Percentiles rank a stretch among this genome's conserved stretches.
Conservation (phyloP, 345 rosid species). For the Corchorus capsularis region DNA sequence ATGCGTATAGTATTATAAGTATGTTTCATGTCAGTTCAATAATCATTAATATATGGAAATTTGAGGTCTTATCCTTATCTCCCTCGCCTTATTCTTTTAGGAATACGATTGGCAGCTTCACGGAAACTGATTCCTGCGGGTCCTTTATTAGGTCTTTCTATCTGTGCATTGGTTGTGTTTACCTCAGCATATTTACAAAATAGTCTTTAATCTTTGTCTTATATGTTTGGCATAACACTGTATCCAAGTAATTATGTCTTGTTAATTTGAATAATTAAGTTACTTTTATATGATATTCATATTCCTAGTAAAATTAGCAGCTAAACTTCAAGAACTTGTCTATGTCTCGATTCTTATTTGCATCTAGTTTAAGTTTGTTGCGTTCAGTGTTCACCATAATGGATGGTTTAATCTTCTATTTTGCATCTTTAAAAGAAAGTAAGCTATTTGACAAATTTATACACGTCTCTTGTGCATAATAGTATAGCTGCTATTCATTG, state of each 20-base stretch:
- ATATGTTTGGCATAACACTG: not conserved
- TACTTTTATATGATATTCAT: conserved; percentile 8
- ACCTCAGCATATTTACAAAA: conserved; percentile 54
- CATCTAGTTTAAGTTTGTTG: not conserved
- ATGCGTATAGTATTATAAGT: conserved; percentile 2
- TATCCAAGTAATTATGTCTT: not conserved
- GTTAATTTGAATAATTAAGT: not conserved
- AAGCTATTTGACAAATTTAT: not conserved
- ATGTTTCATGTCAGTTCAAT: conserved; percentile 12
- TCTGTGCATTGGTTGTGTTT: conserved; percentile 57
- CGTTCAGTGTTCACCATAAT: not conserved
- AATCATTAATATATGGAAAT: not conserved
- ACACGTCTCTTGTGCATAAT: not conserved
- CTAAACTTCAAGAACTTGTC: not conserved
- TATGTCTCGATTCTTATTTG: not conserved
- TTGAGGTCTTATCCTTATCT: not conserved
- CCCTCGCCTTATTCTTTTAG: conserved; percentile 34
- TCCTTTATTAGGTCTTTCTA: conserved; percentile 62
- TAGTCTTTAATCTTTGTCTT: conserved; percentile 31
- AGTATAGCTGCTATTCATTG: not conserved
- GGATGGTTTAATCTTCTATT: conserved; percentile 1
- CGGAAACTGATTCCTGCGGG: conserved; percentile 69
- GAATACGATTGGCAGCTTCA: conserved; percentile 70
- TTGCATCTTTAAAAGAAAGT: not conserved
- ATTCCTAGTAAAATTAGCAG: not conserved